These are phyloP conservation scores for Orbilia blumenaviensis DNA, from an alignment of 2,329 filamentous ascomycete species.

Conservation along the genomic window DNA sequence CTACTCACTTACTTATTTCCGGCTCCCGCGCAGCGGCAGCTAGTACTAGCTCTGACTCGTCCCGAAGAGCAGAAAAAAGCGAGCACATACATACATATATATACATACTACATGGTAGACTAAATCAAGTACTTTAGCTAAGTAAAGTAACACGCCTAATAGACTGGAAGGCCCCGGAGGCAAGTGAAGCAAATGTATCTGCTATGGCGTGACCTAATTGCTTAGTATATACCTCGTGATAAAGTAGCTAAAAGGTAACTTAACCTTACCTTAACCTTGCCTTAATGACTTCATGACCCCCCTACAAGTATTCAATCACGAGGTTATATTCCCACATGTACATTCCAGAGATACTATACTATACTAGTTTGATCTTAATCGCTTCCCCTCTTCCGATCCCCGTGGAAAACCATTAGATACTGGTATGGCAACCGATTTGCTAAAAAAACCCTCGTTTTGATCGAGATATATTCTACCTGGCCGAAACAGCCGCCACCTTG, in stretches of 20 bases:
- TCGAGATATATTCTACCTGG: no score
- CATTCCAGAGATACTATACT: not conserved
- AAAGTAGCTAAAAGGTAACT: not conserved
- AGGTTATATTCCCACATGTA: not conserved
- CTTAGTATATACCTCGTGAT: not conserved
- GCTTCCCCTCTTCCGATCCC: not conserved
- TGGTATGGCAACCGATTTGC: no score
- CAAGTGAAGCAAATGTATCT: no score
- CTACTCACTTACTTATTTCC: slow-evolving; percentile 5
- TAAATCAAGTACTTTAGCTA: no score
- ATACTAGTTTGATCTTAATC: not conserved
- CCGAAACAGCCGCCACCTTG: not conserved
- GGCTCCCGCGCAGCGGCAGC: slow-evolving; percentile 42
- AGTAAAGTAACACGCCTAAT: no score
- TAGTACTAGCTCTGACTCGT: slow-evolving; percentile 38
- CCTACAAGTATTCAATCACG: no score
- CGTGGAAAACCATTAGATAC: not conserved
- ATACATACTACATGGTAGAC: no score
- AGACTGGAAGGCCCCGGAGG: not conserved
- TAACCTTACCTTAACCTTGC: not conserved
- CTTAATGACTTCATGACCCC: no score
- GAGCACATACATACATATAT: no score
- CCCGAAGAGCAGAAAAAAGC: slow-evolving; percentile 2
- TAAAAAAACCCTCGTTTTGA: no score
- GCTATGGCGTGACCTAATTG: slow-evolving; percentile 1